Evolutionary conservation across 1,139 yeast genomes (phyloP), one percentile per base, ranked within the genome.

Genomic region (Spencermartinsiella ligniputridi): DNA sequence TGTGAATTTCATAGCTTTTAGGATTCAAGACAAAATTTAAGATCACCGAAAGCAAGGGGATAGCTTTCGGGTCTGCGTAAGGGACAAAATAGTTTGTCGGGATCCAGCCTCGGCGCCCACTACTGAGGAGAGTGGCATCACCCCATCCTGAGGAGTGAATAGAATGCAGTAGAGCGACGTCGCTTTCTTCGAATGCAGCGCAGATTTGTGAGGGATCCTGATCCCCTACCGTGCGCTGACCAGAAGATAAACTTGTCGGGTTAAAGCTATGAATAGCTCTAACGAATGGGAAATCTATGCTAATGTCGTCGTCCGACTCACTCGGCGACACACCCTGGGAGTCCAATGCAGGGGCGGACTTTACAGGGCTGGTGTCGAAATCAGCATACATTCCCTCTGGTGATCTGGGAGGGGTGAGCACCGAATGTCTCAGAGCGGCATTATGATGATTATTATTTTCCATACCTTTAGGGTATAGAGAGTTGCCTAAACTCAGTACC

Each of bases 141-240:
- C 96, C 97, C 98, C 98, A 92, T 1, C 97, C 98, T 15, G 96
- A 83, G 44, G 85, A 82, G 63, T 92, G 97, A 24, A 89, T 79
- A 8, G 90, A 79, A 62, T 90, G 96, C 5, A 92, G 85, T 61
- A 88, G 83, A 0, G 92, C 95, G 47, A 88, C 69, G 56, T 89
- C 97, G 50, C 81, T 79, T 55, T 79, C 83, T 22, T 78, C 79
- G 62, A 92, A 90, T 0, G 95, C 82, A 22, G 92, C 71, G 63
- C 97, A 92, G 35, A 88, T 84, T 1, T 89, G 78, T 1, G 85
- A 76, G 52, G 67, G 61, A 80, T 95, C 52, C 78, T 63, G 60
- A 29, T 52, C 57, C 76, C 17, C 81, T 71, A 56, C 81, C 81
- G 55, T 45, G 32, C n/a, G 32, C 15, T 27, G 15, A 15, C 32